phyloP scores from a whole-genome alignment of 257 asterid genomes.

The Primulina huaijiensis region DNA sequence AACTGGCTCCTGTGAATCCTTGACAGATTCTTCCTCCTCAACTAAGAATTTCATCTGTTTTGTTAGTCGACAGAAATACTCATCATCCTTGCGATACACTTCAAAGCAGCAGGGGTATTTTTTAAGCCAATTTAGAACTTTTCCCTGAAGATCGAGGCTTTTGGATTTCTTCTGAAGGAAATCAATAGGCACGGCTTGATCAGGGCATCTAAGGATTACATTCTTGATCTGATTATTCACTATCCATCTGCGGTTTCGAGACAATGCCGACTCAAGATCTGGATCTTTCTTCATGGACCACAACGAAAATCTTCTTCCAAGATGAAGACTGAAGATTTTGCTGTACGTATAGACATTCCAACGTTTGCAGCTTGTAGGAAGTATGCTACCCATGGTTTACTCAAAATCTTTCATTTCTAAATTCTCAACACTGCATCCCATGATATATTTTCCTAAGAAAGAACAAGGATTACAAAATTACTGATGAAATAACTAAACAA shows the following conservation, averaged over 20 bases:
- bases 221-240: constrained; percentile 87
- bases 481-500: too few relatives aligned
- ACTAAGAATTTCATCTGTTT: constrained; percentile 65
- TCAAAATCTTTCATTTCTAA: neutral
- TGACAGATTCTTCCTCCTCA: constrained; percentile 83
- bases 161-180: constrained; percentile 79
- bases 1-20: constrained; percentile 58
- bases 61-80: constrained; percentile 58
- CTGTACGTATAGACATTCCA: constrained; percentile 22
- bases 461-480: too few relatives aligned
- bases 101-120: constrained; percentile 92
- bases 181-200: constrained; percentile 52
- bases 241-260: constrained; percentile 84
- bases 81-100: constrained; percentile 53
- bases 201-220: constrained; percentile 64
- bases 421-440: constrained; percentile 4
- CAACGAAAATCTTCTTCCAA: constrained; percentile 45
- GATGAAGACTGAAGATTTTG: constrained; percentile 17
- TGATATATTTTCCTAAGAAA: neutral
- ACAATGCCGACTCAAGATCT: constrained; percentile 73
- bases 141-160: constrained; percentile 79
- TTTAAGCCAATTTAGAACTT: constrained; percentile 82
- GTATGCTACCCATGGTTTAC: constrained; percentile 32
- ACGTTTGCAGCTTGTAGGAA: constrained; percentile 24
- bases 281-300: constrained; percentile 99